Percentiles rank a stretch among this genome's conserved stretches.
Conservation (phyloP, 768 basidiomycete genomes). For the Hypholoma sublateritium region DNA sequence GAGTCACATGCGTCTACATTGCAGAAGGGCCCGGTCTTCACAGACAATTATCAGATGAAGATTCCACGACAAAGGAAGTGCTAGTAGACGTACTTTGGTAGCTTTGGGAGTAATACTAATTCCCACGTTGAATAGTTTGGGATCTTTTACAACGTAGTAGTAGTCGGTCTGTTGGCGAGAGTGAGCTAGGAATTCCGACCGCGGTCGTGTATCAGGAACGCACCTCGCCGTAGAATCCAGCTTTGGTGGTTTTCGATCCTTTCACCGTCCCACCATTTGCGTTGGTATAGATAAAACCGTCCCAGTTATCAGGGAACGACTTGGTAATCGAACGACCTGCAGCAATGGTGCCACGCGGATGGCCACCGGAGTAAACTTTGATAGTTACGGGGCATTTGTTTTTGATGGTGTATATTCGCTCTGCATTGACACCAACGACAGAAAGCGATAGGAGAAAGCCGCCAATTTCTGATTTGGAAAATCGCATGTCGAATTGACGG, state of each 20-base stretch:
- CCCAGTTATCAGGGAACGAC: conserved; percentile 17
- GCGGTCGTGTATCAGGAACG: neutral
- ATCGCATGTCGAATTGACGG: neutral
- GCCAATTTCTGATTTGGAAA: neutral
- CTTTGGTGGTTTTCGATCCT: conserved; percentile 20
- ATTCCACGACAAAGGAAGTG: neutral
- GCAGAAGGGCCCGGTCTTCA: conserved; percentile 22
- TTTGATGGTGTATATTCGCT: conserved; percentile 15
- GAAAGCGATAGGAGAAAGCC: neutral
- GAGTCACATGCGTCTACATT: conserved; percentile 18
- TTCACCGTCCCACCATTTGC: conserved; percentile 23
- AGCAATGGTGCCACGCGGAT: conserved; percentile 15
- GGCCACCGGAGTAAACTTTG: conserved; percentile 22
- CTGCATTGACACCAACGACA: neutral
- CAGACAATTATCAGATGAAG: neutral
- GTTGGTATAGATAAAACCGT: conserved; percentile 24
- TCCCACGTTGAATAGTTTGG: conserved; percentile 24
- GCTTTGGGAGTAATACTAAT: conserved; percentile 21
- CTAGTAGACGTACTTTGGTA: conserved; percentile 8
- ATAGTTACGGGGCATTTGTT: conserved; percentile 22
- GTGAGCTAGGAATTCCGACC: neutral
- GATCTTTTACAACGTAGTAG: conserved; percentile 31
- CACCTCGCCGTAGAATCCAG: conserved; percentile 25
- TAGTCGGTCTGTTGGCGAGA: conserved; percentile 18
- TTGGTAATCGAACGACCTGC: conserved; percentile 7